Percentiles rank a stretch among this genome's conserved stretches.
Conservation (phyloP, 768 basidiomycete genomes). For the Sarcomyxa edulis region DNA sequence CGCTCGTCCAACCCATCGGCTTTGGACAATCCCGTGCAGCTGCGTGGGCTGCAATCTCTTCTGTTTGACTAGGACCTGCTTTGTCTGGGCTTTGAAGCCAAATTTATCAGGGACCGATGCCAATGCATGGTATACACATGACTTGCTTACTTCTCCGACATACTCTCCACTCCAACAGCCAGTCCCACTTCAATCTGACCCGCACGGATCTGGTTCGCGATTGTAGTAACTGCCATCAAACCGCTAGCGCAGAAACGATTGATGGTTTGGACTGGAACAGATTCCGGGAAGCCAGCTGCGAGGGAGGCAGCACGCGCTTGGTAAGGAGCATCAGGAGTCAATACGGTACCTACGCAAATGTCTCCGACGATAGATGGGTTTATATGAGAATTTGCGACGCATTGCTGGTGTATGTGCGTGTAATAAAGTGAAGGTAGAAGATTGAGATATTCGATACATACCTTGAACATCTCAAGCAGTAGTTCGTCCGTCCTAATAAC, state of each 20-base stretch:
- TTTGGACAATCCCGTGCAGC: conserved; percentile 56
- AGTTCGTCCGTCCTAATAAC: conserved; percentile 65
- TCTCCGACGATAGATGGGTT: conserved; percentile 67
- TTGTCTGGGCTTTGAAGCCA: conserved; percentile 67
- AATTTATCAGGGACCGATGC: conserved; percentile 1
- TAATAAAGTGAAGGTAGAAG: conserved; percentile 10
- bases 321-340: conserved; percentile 60
- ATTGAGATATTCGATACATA: conserved; percentile 14
- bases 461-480: conserved; percentile 79
- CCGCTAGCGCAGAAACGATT: conserved; percentile 85
- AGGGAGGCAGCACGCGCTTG: conserved; percentile 71
- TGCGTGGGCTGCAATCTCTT: conserved; percentile 49
- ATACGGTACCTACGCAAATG: conserved; percentile 76
- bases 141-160: conserved; percentile 64
- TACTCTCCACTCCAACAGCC: conserved; percentile 81
- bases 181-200: conserved; percentile 82
- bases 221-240: conserved; percentile 76
- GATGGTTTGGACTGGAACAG: conserved; percentile 65
- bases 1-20: conserved; percentile 89
- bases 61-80: conserved; percentile 56
- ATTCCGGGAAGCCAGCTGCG: conserved; percentile 78
- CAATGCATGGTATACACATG: not conserved
- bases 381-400: conserved; percentile 50
- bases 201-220: conserved; percentile 69
- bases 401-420: conserved; percentile 36